Base-by-base conservation (phyloP, 108 stramenopile species). In the Nitzschia sp. region DNA sequence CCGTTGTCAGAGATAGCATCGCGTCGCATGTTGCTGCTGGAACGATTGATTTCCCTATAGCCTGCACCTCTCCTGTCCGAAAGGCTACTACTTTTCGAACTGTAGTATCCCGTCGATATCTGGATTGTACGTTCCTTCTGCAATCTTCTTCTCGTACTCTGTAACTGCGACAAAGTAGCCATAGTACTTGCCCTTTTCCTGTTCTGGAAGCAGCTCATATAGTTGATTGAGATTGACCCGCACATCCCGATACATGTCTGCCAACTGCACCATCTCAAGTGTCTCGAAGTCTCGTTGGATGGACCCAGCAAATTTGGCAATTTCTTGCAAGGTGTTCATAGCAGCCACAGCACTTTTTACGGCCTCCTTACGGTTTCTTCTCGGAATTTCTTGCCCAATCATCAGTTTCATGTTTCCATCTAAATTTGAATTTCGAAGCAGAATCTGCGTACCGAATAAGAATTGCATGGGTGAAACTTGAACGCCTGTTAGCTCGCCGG, bases 91-190 rank as follows among this genome's bases (percentile, higher is more conserved):
- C 9, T 41, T 13, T 41, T 85, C 80, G 28, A 80, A 84, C 55
- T 79, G 71, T 23, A 79, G 41, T 21, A 80, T 66, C 22, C 81
- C 79, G 66, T 85, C 84, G 31, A 85, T 50, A 28, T 85, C 84
- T 21, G 84, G 84, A 48, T 85, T 85, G 66, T 85, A 85, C 17
- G 75, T 67, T 13, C 84, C 84, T 21, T 85, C 66, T 8, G 84
- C 84, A 63, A 82, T 78, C 41, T 85, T 85, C 66, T 82, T 85
- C 48, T 85, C 84, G 52, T 85, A 85, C 48, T 82, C 79, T n/a
- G 84, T 82, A 26, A 85, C 84, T 21, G 81, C 81, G 0, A 80
- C 76, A 55, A 85, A 85, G 46, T 85, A 85, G 22, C 84, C 84
- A 55, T 85, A 85, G 54, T 85, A 85, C 54, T 85, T 85, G 9